Evolutionary conservation across 2,329 filamentous ascomycete species (phyloP), one percentile per base, ranked within the genome.

Genomic region (Delphinella strobiligena): DNA sequence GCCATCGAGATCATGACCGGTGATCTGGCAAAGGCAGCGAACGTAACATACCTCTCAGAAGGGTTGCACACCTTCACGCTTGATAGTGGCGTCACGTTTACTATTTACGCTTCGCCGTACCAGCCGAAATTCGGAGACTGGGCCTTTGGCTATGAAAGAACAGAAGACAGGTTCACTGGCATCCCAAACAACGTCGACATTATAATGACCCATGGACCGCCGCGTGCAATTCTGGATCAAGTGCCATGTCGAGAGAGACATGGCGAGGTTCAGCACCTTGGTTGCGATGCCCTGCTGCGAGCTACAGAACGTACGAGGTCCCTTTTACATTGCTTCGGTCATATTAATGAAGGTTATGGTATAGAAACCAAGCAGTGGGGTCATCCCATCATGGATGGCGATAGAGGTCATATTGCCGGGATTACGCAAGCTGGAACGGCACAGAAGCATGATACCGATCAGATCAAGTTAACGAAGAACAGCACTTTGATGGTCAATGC

Each of bases 191-290:
- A 36, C n/a, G 27, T 75, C 19, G 74, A 79, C 50, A 62, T 80
- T 5, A 60, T 77, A 45, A 64, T 80, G 51, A 79, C 75, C 0
- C 76, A 80, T 50, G 75, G 74, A 1, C 75, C 75, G 2, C 73
- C 75, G 0, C 50, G 57, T 15, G 61, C 60, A 0, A 53, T 72
- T 3, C 55, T 75, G 2, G 76, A 79, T 47, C 41, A n/a, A n/a
- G n/a, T 45, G n/a, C 59, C 56, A 1, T 44, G 24, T 1, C 46
- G 48, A 1, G 51, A n/a, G 51, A 2, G 51, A 58, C 17, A 49
- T 57, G 15, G 71, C 70, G n/a, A n/a, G n/a, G n/a, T n/a, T n/a
- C n/a, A n/a, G n/a, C n/a, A n/a, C n/a, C n/a, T n/a, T 1, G 76
- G 76, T 0, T 78, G 75, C 51, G 56, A 64, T 31, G 63, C 69